Evolutionary conservation across 257 asterid genomes (phyloP), one percentile per base, ranked within the genome.

Genomic region (Striga asiatica): DNA sequence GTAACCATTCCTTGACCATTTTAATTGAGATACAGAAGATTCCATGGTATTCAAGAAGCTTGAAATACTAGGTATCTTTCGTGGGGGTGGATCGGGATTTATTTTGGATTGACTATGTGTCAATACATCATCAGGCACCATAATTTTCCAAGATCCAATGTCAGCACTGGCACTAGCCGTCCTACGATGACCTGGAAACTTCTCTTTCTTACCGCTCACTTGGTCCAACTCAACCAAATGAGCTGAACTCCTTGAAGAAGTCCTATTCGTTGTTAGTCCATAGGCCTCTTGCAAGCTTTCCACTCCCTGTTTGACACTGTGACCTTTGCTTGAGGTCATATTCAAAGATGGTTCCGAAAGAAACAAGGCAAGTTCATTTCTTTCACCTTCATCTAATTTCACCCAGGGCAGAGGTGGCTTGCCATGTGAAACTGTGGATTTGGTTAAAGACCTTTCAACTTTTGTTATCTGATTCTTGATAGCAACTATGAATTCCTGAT

Each of bases 151-250:
- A 10, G 88, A 62, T 47, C 89, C 71, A 49, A 84, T 82, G 65
- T 87, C 97, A 62, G 97, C 95, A 81, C 78, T 66, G 8, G 95
- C 98, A 82, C 98, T 87, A 67, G 95, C 96, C 3, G 92, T 70
- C 73, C 98, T 87, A 51, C 96, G 87, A 39, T 80, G 96, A n/a
- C 94, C 93, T 5, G 75, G 55, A 27, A 56, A 46, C 76, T 69
- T 78, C 50, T 74, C 94, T 27, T 67, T 83, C 62, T 34, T 70
- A 62, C 60, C 71, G 66, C 78, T 91, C 54, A 57, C 72, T 56
- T 59, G 74, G 59, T 57, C 63, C 75, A 71, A 67, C 20, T 70
- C 88, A 22, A 73, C 76, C 41, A 80, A 72, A 68, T 74, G 67
- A 61, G 73, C 60, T 8, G 81, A 77, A 66, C 88, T 80, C 70